A percentile compares a stretch with the other conserved stretches of the same genome.
Conservation (phyloP, 192 early-diverging fungal genomes). For the Mortierella hygrophila region DNA sequence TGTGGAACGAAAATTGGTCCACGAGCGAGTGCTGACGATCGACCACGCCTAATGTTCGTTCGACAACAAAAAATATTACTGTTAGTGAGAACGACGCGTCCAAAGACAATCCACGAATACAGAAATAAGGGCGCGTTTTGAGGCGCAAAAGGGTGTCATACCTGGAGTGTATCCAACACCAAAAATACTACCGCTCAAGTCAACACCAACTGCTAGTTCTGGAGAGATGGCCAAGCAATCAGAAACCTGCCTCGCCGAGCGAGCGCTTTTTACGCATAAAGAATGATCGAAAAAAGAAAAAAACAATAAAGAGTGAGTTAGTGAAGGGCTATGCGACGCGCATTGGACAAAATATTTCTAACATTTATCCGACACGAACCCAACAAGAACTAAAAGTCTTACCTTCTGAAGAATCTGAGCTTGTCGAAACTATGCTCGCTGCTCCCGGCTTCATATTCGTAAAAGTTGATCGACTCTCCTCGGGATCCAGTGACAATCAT, state of each 20-base stretch:
- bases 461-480: constrained; percentile 45
- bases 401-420: constrained; percentile 38
- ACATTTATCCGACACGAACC: neutral
- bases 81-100: neutral
- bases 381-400: neutral
- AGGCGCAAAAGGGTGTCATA: neutral
- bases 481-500: constrained; percentile 50
- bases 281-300: neutral
- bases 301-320: neutral
- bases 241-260: constrained; percentile 22
- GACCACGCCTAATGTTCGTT: neutral
- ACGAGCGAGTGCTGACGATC: constrained; percentile 27
- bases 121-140: neutral
- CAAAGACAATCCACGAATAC: too few relatives aligned
- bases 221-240: constrained; percentile 44
- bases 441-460: constrained; percentile 28
- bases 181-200: constrained; percentile 40
- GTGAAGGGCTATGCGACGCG: too few relatives aligned
- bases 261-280: constrained; percentile 4
- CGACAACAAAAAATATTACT: neutral
- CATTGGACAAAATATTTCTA: neutral
- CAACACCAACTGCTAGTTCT: constrained; percentile 37
- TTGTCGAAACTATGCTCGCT: constrained; percentile 20
- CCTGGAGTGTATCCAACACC: constrained; percentile 42
- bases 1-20: constrained; percentile 43